These are phyloP conservation scores for Iodosphaeria phyllophila DNA, from an alignment of 2,329 filamentous ascomycete species.

Conservation along the genomic window DNA sequence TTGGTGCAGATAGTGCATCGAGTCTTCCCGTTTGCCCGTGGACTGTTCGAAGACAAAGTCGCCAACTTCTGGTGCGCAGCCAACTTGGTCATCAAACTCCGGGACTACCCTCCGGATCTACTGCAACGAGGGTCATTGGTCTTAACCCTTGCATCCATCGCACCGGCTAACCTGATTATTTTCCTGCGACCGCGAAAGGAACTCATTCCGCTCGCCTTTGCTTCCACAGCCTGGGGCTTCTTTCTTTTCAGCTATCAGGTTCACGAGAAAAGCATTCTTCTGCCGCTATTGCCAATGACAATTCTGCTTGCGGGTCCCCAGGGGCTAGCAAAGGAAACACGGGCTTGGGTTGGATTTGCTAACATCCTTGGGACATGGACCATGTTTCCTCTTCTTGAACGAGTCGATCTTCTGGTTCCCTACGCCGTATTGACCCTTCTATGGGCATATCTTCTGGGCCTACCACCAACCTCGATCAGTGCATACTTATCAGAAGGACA, in stretches of 20 bases:
- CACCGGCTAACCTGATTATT: slow-evolving; percentile 62
- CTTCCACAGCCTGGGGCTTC: slow-evolving; percentile 84
- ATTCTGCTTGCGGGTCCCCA: slow-evolving; percentile 62
- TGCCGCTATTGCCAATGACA: slow-evolving; percentile 88
- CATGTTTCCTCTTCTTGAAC: slow-evolving; percentile 74
- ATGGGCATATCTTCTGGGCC: slow-evolving; percentile 79
- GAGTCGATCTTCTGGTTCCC: slow-evolving; percentile 68
- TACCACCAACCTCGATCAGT: slow-evolving; percentile 59
- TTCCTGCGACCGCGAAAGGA: slow-evolving; percentile 62
- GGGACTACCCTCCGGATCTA: slow-evolving; percentile 47
- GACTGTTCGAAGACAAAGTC: slow-evolving; percentile 95
- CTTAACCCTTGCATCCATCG: slow-evolving; percentile 57
- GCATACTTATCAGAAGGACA: slow-evolving; percentile 41
- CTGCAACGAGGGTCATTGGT: slow-evolving; percentile 61
- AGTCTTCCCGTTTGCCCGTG: slow-evolving; percentile 91
- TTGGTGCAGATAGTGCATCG: slow-evolving; percentile 70
- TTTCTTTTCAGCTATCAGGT: slow-evolving; percentile 97
- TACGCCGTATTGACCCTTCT: slow-evolving; percentile 72
- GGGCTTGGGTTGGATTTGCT: slow-evolving; percentile 91
- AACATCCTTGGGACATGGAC: slow-evolving; percentile 85
- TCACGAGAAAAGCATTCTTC: slow-evolving; percentile 89
- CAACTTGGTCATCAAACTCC: slow-evolving; percentile 77
- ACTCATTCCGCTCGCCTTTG: slow-evolving; percentile 62
- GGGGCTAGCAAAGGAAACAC: slow-evolving; percentile 55
- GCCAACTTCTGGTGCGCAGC: slow-evolving; percentile 95